These are phyloP conservation scores for Nicotiana undulata DNA, from an alignment of 257 asterid genomes.

Conservation along the genomic window DNA sequence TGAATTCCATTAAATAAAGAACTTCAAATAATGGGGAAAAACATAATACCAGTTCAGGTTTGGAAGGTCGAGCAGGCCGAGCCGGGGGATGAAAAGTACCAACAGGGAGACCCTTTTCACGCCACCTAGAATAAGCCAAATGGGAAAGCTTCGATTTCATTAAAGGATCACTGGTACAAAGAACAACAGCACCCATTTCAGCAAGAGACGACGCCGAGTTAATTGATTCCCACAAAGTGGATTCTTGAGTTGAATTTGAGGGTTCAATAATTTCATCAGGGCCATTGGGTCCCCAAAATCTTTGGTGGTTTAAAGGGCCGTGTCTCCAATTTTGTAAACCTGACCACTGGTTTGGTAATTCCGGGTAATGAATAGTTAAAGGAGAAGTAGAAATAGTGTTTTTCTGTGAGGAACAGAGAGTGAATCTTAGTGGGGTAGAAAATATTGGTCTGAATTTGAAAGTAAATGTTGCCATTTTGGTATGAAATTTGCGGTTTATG, in stretches of 20 bases:
- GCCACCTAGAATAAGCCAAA: slow-evolving; percentile 63
- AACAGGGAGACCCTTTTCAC: slow-evolving; percentile 50
- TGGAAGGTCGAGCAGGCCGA: slow-evolving; percentile 66
- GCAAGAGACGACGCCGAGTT: slow-evolving; percentile 52
- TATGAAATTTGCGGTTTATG: not conserved
- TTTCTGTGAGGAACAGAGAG: slow-evolving; percentile 11
- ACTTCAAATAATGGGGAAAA: not conserved
- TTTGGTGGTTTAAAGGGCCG: slow-evolving; percentile 52
- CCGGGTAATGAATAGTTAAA: slow-evolving; percentile 29
- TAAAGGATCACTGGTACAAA: slow-evolving; percentile 69
- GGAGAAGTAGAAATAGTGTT: slow-evolving; percentile 21
- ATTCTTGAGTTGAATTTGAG: slow-evolving; percentile 8
- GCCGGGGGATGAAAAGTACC: slow-evolving; percentile 57
- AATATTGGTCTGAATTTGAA: not conserved
- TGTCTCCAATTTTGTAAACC: slow-evolving; percentile 79
- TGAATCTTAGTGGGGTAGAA: slow-evolving; percentile 6
- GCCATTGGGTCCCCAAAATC: slow-evolving; percentile 80
- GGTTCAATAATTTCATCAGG: slow-evolving; percentile 19
- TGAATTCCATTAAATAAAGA: too few relatives aligned
- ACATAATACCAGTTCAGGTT: slow-evolving; percentile 57
- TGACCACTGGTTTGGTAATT: slow-evolving; percentile 52
- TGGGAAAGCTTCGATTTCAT: slow-evolving; percentile 73
- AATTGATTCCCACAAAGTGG: slow-evolving; percentile 12
- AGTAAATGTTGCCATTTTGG: not conserved
- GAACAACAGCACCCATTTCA: slow-evolving; percentile 77